Percentiles rank a stretch among this genome's conserved stretches.
Evolutionary conservation across 805 yeast species (phyloP).

Genomic region (Ogataea nitratoaversa): DNA sequence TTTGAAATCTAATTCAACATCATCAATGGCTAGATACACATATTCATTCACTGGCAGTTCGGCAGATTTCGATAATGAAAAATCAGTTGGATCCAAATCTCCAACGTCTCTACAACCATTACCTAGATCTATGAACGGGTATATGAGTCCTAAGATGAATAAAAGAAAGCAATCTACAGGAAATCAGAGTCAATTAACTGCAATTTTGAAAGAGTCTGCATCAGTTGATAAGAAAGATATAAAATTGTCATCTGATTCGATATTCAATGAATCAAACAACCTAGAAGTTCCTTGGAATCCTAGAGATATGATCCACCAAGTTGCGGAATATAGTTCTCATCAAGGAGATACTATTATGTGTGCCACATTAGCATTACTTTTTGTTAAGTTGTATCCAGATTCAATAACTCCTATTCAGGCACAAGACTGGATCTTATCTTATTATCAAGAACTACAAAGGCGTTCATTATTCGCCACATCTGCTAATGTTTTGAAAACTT

Average conservation of each 20-base stretch:
- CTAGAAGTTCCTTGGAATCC: conserved; percentile 54
- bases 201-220: conserved; percentile 19
- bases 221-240: no score
- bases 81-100: conserved; percentile 16
- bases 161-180: conserved; percentile 20
- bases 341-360: conserved; percentile 67
- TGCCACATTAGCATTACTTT: conserved; percentile 52
- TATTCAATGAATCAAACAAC: background rate
- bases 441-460: conserved; percentile 50
- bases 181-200: conserved; percentile 27
- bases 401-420: conserved; percentile 29
- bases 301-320: conserved; percentile 42
- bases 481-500: conserved; percentile 47
- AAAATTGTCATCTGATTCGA: no score
- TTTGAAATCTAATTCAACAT: conserved; percentile 6
- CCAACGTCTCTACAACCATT: conserved; percentile 10
- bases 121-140: background rate
- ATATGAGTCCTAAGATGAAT: background rate
- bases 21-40: conserved; percentile 16
- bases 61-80: conserved; percentile 35
- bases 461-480: conserved; percentile 52
- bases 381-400: conserved; percentile 38
- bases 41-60: conserved; percentile 31
- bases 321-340: conserved; percentile 47
- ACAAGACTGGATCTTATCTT: conserved; percentile 53